A percentile compares a stretch with the other conserved stretches of the same genome.
Evolutionary conservation across 192 early-diverging fungal genomes (phyloP).

Genomic region (Allomyces javanicus): DNA sequence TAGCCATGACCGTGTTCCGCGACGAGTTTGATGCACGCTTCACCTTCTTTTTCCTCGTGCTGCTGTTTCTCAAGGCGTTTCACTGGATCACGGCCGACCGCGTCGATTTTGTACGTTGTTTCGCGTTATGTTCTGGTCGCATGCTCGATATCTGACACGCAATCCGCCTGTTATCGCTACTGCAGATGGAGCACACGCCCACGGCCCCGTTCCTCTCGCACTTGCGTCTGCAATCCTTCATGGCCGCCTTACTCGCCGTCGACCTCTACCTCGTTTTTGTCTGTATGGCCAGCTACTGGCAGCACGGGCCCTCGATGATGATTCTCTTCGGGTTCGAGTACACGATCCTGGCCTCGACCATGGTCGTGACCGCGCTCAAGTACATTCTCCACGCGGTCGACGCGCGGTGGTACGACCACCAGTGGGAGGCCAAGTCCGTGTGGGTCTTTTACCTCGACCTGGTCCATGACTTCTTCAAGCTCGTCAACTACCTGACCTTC

Average conservation of each 20-base stretch:
- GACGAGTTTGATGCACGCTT: slow-evolving; percentile 85
- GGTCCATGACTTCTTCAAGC: slow-evolving; percentile 69
- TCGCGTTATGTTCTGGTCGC: neutral
- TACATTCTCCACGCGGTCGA: slow-evolving; percentile 79
- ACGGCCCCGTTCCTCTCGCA: slow-evolving; percentile 45
- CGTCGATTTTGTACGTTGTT: slow-evolving; percentile 49
- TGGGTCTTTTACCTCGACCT: slow-evolving; percentile 84
- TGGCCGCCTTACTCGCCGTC: slow-evolving; percentile 38
- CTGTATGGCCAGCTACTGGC: slow-evolving; percentile 40
- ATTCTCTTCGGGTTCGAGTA: slow-evolving; percentile 99
- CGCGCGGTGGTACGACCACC: slow-evolving; percentile 38
- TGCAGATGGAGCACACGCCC: slow-evolving; percentile 65
- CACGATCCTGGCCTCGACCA: slow-evolving; percentile 59
- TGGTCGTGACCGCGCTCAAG: slow-evolving; percentile 56
- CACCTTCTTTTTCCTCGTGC: slow-evolving; percentile 60
- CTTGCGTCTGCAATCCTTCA: slow-evolving; percentile 43
- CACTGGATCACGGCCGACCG: slow-evolving; percentile 91
- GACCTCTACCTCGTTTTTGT: slow-evolving; percentile 56
- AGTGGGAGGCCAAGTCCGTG: slow-evolving; percentile 90
- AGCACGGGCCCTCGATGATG: slow-evolving; percentile 74
- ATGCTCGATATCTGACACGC: neutral
- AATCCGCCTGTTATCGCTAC: neutral
- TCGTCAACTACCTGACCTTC: slow-evolving; percentile 71
- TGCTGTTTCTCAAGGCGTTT: slow-evolving; percentile 84
- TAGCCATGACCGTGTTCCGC: slow-evolving; percentile 88